phyloP scores from a whole-genome alignment of 192 early-diverging fungal genomes.

The Gryganskiella cystojenkinii region DNA sequence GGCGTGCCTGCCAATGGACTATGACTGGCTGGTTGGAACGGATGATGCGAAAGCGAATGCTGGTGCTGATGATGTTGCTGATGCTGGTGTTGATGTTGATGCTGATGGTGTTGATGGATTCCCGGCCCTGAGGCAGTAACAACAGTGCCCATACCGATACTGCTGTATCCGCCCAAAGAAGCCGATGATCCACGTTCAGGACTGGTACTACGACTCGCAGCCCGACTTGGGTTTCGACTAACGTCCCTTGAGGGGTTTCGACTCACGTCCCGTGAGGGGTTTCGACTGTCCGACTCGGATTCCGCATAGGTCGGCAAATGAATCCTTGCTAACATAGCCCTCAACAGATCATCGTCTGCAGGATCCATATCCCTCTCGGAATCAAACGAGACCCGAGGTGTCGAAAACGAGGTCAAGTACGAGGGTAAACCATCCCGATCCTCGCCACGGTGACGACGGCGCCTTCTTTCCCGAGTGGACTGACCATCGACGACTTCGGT shows the following conservation, averaged over 20 bases:
- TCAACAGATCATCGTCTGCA: conserved; percentile 31
- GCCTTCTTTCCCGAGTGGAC: neutral
- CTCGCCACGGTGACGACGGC: neutral
- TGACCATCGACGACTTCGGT: neutral
- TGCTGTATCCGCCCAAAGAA: neutral
- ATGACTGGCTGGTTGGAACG: neutral
- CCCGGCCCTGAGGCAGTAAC: neutral
- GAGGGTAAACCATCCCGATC: conserved; percentile 18
- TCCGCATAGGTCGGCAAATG: conserved; percentile 47
- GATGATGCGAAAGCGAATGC: conserved; percentile 5
- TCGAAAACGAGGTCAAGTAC: conserved; percentile 45
- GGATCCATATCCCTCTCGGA: conserved; percentile 42
- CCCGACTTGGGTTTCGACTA: conserved; percentile 24
- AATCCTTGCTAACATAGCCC: conserved; percentile 27
- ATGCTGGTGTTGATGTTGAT: neutral
- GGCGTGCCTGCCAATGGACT: neutral
- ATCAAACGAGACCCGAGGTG: conserved; percentile 44
- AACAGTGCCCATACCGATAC: too few relatives aligned
- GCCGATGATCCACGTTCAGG: conserved; percentile 22
- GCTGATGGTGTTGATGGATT: neutral
- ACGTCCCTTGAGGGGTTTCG: conserved; percentile 8
- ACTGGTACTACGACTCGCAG: conserved; percentile 23
- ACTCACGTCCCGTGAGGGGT: conserved; percentile 24
- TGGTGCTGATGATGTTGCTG: conserved; percentile 4
- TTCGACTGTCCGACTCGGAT: conserved; percentile 37